Percentiles rank a stretch among this genome's conserved stretches.
Conservation (phyloP, 1,284 basidiomycete species). For the Psilocybe mexicana region DNA sequence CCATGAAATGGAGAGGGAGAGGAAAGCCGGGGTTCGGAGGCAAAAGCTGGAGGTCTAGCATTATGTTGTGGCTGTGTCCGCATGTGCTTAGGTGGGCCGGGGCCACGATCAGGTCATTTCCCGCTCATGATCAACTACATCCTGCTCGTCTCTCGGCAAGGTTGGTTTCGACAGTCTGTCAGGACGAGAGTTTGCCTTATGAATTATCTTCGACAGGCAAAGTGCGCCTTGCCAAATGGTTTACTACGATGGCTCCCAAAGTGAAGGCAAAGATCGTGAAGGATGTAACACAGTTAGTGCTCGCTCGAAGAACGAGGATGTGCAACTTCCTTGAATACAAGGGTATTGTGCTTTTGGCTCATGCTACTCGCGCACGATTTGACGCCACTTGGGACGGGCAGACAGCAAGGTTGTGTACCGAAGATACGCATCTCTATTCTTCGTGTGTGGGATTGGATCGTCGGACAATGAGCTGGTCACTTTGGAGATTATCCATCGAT, state of each 20-base stretch:
- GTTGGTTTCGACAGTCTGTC: conserved; percentile 39
- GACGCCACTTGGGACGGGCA: conserved; percentile 29
- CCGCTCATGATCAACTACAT: conserved; percentile 85
- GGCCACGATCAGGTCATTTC: not conserved
- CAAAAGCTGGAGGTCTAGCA: not conserved
- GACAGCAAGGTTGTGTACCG: conserved; percentile 97
- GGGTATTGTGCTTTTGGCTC: conserved; percentile 48
- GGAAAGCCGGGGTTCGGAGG: not conserved
- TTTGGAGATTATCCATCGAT: conserved; percentile 96
- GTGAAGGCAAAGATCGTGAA: conserved; percentile 98
- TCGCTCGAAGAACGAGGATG: conserved; percentile 96
- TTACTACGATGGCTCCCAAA: conserved; percentile 93
- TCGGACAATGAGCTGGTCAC: conserved; percentile 93
- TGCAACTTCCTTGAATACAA: conserved; percentile 99
- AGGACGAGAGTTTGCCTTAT: conserved; percentile 2
- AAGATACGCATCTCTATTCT: conserved; percentile 97
- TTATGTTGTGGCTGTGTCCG: conserved; percentile 18
- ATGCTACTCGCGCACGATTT: not conserved
- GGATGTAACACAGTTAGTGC: conserved; percentile 97
- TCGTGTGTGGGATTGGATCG: conserved; percentile 90
- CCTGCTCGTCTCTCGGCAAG: conserved; percentile 96
- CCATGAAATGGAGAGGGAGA: no score
- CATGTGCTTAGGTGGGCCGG: not conserved
- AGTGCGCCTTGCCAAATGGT: conserved; percentile 99
- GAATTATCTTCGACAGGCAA: conserved; percentile 64